phyloP scores from a whole-genome alignment of 306 rosid genomes.

The Prinsepia uniflora region DNA sequence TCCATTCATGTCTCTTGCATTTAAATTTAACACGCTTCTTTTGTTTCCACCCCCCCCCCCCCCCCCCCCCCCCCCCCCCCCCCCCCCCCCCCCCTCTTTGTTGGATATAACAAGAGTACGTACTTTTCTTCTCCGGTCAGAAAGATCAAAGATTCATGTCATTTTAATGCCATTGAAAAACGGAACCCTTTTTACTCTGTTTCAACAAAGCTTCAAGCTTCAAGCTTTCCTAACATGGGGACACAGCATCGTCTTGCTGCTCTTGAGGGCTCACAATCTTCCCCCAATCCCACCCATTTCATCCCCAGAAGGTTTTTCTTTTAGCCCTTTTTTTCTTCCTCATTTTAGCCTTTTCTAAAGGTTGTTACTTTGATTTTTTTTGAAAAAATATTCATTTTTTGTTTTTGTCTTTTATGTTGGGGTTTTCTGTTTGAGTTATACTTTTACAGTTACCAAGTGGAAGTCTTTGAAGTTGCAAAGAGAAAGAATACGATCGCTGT shows the following conservation, averaged over 20 bases:
- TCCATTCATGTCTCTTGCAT: neutral
- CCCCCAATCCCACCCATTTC: slow-evolving; percentile 17
- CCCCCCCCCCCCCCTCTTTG: too few relatives aligned
- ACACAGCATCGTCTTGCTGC: too few relatives aligned
- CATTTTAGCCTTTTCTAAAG: neutral
- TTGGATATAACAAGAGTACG: neutral
- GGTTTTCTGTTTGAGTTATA: too few relatives aligned
- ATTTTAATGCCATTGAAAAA: too few relatives aligned
- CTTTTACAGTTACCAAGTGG: slow-evolving; percentile 53
- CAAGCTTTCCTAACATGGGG: neutral
- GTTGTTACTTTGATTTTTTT: neutral
- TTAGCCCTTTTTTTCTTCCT: neutral
- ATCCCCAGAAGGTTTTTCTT: slow-evolving; percentile 58
- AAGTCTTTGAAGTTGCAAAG: slow-evolving; percentile 61
- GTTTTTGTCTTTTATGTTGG: neutral
- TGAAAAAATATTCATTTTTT: neutral
- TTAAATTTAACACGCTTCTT: neutral
- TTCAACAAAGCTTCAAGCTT: neutral
- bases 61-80: too few relatives aligned
- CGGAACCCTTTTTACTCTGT: neutral
- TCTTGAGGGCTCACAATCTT: slow-evolving; percentile 20
- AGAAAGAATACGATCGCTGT: slow-evolving; percentile 71
- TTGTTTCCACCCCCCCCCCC: too few relatives aligned
- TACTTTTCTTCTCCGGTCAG: neutral
- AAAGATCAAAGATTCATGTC: too few relatives aligned